Evolutionary conservation across 2,329 filamentous ascomycete genomes (phyloP), one percentile per base, ranked within the genome.

Genomic region (Botryosphaeria agaves): DNA sequence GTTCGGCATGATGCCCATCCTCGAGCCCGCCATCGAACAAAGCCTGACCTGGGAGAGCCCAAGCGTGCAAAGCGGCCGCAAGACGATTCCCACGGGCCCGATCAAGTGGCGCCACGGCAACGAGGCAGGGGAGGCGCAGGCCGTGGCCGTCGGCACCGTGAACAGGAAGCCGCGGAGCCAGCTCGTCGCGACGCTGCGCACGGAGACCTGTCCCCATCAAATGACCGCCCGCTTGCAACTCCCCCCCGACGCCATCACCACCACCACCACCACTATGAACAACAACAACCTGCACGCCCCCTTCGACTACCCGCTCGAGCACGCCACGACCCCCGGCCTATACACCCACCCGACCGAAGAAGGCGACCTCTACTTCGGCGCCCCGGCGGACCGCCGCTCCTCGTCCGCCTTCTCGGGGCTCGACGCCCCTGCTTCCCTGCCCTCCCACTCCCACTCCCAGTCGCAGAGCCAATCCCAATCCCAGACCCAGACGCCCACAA

Each of bases 1-100:
- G 29, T 94, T 79, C 57, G 83, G 82, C 32, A 70, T 81, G 36
- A 61, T 76, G 53, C 76, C 79, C 5, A 66, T 71, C 30, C 56
- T 85, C n/a, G 85, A 93, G 34, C 53, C 57, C 1, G 44, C 40
- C 8, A 60, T 64, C 21, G 48, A 52, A n/a, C 38, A 49, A 5
- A 44, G 42, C 7, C 41, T 64, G 19, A 44, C 52, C 18, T 64
- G 61, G 59, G 49, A 46, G 30, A 36, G 42, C 26, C 39, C 46
- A 11, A 32, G 40, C 3, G 35, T 38, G 23, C 32, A 44, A 15
- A 41, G 39, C 16, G 35, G 41, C n/a, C 40, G 39, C 23, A 49
- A 52, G 17, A 62, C 59, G 5, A 43, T 62, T 14, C 61, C 61
- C 1, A 58, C 49, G 14, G 61, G 61, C 1, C 61, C 61, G 1